phyloP scores from a whole-genome alignment of 495 filamentous ascomycete genomes.

The Tuber brumale region DNA sequence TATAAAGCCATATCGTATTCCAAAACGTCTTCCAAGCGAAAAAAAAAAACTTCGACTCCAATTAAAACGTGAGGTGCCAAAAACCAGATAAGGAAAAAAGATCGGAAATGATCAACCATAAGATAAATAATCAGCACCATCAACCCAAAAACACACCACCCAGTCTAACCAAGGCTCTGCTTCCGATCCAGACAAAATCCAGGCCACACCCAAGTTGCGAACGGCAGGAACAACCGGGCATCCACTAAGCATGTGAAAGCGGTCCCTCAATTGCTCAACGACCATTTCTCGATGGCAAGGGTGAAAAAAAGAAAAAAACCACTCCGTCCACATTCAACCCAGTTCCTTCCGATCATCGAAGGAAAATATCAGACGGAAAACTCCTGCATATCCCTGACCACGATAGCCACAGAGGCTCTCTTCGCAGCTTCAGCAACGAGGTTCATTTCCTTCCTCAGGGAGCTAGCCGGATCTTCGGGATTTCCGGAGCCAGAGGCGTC shows the following conservation, averaged over 20 bases:
- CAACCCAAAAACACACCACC: neutral
- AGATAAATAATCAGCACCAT: neutral
- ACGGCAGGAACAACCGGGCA: neutral
- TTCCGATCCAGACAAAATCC: constrained; percentile 1
- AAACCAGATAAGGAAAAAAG: neutral
- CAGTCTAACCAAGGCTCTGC: neutral
- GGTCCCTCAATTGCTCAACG: neutral
- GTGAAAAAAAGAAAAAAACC: constrained; percentile 1
- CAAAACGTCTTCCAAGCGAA: neutral
- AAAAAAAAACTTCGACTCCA: neutral
- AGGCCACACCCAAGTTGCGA: neutral
- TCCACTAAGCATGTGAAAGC: neutral
- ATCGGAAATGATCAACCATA: neutral
- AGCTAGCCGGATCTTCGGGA: constrained; percentile 35
- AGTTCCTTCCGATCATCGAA: neutral
- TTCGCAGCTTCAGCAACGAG: constrained; percentile 93
- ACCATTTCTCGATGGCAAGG: neutral
- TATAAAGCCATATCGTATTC: neutral
- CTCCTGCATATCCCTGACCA: constrained; percentile 77
- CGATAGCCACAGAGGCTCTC: constrained; percentile 76
- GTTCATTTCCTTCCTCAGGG: constrained; percentile 57
- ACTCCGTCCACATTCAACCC: neutral
- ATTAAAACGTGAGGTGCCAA: constrained; percentile 1
- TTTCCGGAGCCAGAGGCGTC: constrained; percentile 23
- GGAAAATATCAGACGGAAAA: constrained; percentile 49